Conservation (phyloP, 2,329 filamentous ascomycete species). For the Ceratocystis alfenasii region DNA sequence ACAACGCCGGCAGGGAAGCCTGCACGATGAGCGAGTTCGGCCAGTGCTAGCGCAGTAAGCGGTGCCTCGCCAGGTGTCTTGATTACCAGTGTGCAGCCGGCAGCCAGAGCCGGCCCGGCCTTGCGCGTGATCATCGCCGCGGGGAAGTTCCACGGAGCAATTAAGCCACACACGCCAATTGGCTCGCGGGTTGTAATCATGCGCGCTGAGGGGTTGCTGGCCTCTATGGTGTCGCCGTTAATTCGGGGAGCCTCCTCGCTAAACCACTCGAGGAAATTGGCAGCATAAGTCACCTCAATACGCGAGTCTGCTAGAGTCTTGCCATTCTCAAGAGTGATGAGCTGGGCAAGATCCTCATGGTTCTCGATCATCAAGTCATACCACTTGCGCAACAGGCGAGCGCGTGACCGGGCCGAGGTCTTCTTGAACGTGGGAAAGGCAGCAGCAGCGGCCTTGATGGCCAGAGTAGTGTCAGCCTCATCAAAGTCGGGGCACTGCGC, state of each 20-base stretch:
- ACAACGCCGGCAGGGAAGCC: conserved; percentile 79
- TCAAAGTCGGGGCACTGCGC: conserved; percentile 63
- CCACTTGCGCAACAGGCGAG: conserved; percentile 51
- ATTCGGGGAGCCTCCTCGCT: conserved; percentile 49
- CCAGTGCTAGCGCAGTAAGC: conserved; percentile 72
- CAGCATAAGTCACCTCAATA: conserved; percentile 46
- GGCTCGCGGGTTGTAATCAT: conserved; percentile 29
- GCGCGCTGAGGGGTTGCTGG: conserved; percentile 48
- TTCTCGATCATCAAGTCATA: conserved; percentile 56
- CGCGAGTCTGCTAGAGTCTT: conserved; percentile 53
- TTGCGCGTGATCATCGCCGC: conserved; percentile 41
- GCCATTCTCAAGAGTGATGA: conserved; percentile 62
- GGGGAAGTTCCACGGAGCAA: conserved; percentile 45
- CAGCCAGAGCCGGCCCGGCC: conserved; percentile 46
- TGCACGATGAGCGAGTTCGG: conserved; percentile 69
- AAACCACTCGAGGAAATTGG: conserved; percentile 53
- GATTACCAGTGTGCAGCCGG: conserved; percentile 65
- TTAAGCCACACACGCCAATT: conserved; percentile 30
- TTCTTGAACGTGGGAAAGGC: conserved; percentile 52
- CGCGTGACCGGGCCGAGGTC: conserved; percentile 47
- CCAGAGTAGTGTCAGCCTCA: conserved; percentile 52
- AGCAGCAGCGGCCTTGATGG: conserved; percentile 55
- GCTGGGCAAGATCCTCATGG: conserved; percentile 50
- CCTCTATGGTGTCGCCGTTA: conserved; percentile 38
- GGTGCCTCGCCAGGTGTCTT: conserved; percentile 86